Evolutionary conservation across 2,329 filamentous ascomycete genomes (phyloP).

Genomic region (Fragosphaeria purpurea): DNA sequence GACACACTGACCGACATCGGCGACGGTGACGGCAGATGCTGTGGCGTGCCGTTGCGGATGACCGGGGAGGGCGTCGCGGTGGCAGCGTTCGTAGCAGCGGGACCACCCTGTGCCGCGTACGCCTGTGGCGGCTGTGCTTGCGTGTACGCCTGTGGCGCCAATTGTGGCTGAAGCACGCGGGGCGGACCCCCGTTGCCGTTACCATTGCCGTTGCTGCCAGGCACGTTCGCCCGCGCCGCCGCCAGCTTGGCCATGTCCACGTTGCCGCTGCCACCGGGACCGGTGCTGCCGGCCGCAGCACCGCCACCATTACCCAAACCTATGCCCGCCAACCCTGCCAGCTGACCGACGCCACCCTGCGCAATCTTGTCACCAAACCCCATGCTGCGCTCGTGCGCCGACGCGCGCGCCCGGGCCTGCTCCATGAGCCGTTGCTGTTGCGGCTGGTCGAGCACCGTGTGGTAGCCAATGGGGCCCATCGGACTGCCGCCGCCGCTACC

Average conservation of each 20-base stretch:
- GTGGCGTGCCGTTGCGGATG: conserved; percentile 13
- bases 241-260: conserved; percentile 26
- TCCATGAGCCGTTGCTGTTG: conserved; percentile 42
- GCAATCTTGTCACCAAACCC: conserved; percentile 29
- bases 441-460: conserved; percentile 38
- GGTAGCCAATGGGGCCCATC: conserved; percentile 34
- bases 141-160: neutral
- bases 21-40: conserved; percentile 13
- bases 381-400: conserved; percentile 32
- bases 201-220: conserved; percentile 22
- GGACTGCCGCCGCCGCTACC: conserved; percentile 14
- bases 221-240: conserved; percentile 27
- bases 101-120: conserved; percentile 2
- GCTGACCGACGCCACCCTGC: conserved; percentile 16
- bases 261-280: neutral
- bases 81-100: neutral
- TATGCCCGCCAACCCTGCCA: conserved; percentile 27
- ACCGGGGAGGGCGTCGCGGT: conserved; percentile 2
- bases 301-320: conserved; percentile 18
- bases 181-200: conserved; percentile 23
- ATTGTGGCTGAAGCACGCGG: neutral
- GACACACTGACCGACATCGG: conserved; percentile 13
- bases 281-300: neutral
- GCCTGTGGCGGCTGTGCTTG: conserved; percentile 4
- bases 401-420: conserved; percentile 35